A percentile compares a stretch with the other conserved stretches of the same genome.
phyloP scores from a whole-genome alignment of 345 rosid species.

The Boechera stricta region DNA sequence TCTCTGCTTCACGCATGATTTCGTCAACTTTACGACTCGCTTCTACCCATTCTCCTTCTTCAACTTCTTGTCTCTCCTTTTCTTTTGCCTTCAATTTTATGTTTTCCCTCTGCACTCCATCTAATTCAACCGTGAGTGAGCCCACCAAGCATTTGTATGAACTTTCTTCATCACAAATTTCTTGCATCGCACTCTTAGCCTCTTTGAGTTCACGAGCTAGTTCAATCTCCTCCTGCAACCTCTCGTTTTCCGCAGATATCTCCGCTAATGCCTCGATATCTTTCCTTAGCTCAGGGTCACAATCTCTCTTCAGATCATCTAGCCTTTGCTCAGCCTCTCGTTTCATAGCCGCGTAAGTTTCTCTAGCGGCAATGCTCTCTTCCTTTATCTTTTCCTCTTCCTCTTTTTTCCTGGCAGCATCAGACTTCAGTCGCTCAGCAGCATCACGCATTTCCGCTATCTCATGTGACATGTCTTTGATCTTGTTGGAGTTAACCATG shows the following conservation, averaged over 20 bases:
- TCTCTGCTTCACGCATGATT: constrained; percentile 58
- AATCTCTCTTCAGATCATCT: constrained; percentile 48
- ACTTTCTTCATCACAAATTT: constrained; percentile 61
- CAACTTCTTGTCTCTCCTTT: constrained; percentile 39
- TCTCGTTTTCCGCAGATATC: constrained; percentile 58
- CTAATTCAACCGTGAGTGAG: constrained; percentile 58
- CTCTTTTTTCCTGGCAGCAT: constrained; percentile 51
- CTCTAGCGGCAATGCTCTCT: constrained; percentile 47
- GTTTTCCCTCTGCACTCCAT: constrained; percentile 53
- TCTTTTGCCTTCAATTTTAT: constrained; percentile 47
- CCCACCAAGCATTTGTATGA: constrained; percentile 53
- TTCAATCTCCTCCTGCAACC: constrained; percentile 61
- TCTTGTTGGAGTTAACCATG: constrained; percentile 50
- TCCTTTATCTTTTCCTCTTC: constrained; percentile 52
- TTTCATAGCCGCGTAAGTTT: constrained; percentile 50
- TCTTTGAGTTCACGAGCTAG: constrained; percentile 70
- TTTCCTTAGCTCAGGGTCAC: constrained; percentile 55
- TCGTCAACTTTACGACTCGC: constrained; percentile 45
- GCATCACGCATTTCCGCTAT: constrained; percentile 62
- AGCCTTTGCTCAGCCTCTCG: constrained; percentile 55
- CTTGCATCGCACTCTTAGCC: constrained; percentile 59
- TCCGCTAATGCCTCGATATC: constrained; percentile 58
- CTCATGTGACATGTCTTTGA: constrained; percentile 58
- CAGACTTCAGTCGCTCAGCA: constrained; percentile 49
- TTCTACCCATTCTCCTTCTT: constrained; percentile 31